phyloP scores from a whole-genome alignment of 768 basidiomycete genomes.

The Agaricus bisporus region DNA sequence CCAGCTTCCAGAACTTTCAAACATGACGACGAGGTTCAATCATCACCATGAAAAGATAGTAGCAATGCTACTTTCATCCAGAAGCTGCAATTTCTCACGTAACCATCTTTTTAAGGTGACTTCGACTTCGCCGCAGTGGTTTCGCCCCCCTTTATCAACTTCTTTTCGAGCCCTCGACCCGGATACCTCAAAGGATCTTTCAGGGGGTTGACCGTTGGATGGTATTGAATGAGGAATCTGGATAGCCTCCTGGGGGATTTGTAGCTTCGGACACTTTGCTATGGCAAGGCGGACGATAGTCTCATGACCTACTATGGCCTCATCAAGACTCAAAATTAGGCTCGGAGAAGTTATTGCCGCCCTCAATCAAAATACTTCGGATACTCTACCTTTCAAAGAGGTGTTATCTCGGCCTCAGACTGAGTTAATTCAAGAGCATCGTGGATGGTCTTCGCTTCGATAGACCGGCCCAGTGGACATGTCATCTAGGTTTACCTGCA shows the following conservation, averaged over 20 bases:
- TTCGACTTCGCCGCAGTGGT: background rate
- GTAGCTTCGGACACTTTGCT: background rate
- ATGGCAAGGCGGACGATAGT: background rate
- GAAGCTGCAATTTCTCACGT: background rate
- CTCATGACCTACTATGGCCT: background rate
- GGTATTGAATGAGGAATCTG: background rate
- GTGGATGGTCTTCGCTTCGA: background rate
- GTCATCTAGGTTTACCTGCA: background rate
- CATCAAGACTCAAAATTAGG: background rate
- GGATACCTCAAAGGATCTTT: background rate
- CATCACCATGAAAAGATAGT: no score
- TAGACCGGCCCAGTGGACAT: background rate
- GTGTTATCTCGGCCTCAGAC: background rate
- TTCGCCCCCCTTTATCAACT: background rate
- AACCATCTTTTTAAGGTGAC: background rate
- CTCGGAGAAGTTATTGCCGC: background rate
- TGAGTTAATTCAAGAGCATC: constrained; percentile 3
- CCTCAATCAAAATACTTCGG: background rate
- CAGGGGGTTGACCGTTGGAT: background rate
- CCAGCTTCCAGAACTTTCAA: background rate
- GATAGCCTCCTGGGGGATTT: background rate
- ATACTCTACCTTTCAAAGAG: background rate
- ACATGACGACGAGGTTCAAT: background rate
- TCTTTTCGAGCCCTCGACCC: background rate
- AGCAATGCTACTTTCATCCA: background rate